Evolutionary conservation across 305 asterid species (phyloP).

Genomic region (Ruellia speciosa): DNA sequence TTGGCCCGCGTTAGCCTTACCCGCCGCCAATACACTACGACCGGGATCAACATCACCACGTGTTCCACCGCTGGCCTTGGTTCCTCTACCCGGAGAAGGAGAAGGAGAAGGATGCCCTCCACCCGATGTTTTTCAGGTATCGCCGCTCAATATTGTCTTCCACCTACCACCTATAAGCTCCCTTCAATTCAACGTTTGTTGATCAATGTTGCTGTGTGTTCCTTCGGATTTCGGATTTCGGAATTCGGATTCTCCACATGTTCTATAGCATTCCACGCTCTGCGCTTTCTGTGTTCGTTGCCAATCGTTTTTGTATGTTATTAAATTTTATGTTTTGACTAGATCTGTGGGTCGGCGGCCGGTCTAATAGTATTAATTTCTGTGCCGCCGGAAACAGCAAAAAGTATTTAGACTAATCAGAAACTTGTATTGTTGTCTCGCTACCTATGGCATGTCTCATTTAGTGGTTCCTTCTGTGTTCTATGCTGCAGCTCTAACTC

Average conservation of each 20-base stretch:
- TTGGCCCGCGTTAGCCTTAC: constrained; percentile 4
- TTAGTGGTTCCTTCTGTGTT: background rate
- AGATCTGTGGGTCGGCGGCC: too few relatives aligned
- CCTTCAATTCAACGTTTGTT: background rate
- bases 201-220: background rate
- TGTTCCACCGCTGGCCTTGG: constrained; percentile 1
- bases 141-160: background rate
- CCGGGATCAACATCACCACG: background rate
- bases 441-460: background rate
- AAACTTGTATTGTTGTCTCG: background rate
- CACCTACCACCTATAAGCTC: background rate
- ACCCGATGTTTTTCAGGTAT: constrained; percentile 33
- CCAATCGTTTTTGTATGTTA: too few relatives aligned
- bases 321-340: too few relatives aligned
- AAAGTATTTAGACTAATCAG: background rate
- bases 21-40: constrained; percentile 5
- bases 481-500: constrained; percentile 55
- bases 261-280: too few relatives aligned
- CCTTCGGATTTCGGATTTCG: too few relatives aligned
- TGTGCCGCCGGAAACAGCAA: background rate
- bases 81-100: constrained; percentile 14
- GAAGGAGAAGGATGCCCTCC: constrained; percentile 20
- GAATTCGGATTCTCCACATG: too few relatives aligned
- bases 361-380: background rate
- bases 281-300: too few relatives aligned